These are phyloP conservation scores for Eremothecium cymbalariae DNA, from an alignment of 1,139 yeast species.

Conservation along the genomic window DNA sequence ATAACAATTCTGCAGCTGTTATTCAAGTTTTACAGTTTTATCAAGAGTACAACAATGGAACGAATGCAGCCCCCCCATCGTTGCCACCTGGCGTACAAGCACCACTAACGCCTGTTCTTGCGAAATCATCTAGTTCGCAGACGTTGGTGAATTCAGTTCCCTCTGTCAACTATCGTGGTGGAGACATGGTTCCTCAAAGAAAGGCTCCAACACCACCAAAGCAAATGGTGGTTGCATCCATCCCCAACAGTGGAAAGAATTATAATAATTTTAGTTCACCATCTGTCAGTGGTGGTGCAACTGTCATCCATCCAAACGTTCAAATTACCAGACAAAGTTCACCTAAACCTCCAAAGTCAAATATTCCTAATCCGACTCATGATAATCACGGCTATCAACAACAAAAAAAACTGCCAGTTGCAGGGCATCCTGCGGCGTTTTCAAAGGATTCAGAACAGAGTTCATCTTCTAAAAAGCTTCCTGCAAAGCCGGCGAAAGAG, in stretches of 20 bases:
- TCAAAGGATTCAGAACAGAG: too few species aligned
- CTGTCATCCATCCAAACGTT: constrained; percentile 9
- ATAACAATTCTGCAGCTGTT: constrained; percentile 74
- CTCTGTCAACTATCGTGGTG: background rate
- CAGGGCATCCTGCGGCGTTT: too few species aligned
- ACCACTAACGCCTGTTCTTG: background rate
- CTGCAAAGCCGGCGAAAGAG: background rate
- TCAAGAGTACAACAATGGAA: constrained; percentile 32
- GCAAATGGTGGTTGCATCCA: too few species aligned
- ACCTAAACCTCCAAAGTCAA: constrained; percentile 12
- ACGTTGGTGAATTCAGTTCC: background rate
- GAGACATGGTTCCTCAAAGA: constrained; percentile 38
- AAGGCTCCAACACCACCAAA: constrained; percentile 43
- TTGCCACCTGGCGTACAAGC: background rate
- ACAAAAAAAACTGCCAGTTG: too few species aligned
- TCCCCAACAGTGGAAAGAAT: too few species aligned
- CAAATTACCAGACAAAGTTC: constrained; percentile 13
- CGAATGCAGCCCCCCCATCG: constrained; percentile 4
- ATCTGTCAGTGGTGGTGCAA: constrained; percentile 5
- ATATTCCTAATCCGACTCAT: constrained; percentile 8
- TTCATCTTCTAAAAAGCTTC: constrained; percentile 1
- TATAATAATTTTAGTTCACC: too few species aligned
- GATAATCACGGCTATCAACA: constrained; percentile 6
- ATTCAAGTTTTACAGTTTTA: constrained; percentile 91
- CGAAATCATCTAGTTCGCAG: background rate